Conservation (phyloP, 2,329 filamentous ascomycete species). For the Penicillium sumatraense region DNA sequence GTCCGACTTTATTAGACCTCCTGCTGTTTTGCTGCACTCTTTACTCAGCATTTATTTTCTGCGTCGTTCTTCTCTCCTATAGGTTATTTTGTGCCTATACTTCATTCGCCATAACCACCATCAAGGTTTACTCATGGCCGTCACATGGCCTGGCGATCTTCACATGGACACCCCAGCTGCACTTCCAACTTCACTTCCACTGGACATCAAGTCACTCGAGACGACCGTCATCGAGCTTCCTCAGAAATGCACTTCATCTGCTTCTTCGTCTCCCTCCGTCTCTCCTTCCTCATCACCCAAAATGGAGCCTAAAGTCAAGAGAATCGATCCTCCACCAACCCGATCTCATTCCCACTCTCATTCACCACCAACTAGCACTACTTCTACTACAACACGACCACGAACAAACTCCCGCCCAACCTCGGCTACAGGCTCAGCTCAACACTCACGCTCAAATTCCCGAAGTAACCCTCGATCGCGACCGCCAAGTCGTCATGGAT, state of each 20-base stretch:
- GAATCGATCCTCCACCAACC: constrained; percentile 17
- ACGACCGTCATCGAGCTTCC: constrained; percentile 17
- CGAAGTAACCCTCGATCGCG: constrained; percentile 37
- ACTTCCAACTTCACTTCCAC: constrained; percentile 4
- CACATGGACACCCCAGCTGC: constrained; percentile 14
- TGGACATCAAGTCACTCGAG: constrained; percentile 16
- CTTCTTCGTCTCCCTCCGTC: not conserved
- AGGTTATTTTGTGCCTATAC: constrained; percentile 7
- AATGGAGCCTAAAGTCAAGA: constrained; percentile 23
- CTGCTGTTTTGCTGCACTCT: not conserved
- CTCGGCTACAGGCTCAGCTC: constrained; percentile 30
- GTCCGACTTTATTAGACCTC: not conserved
- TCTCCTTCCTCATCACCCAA: constrained; percentile 11
- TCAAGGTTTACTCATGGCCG: constrained; percentile 18
- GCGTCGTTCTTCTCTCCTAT: constrained; percentile 2
- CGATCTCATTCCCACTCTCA: not conserved
- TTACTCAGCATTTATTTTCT: not conserved
- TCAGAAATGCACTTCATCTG: constrained; percentile 12
- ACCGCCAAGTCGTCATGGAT: constrained; percentile 33
- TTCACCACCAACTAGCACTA: constrained; percentile 11
- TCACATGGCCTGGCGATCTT: constrained; percentile 34
- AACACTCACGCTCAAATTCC: constrained; percentile 38
- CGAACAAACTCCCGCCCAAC: constrained; percentile 36
- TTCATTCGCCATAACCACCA: too few relatives aligned
- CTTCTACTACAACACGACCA: constrained; percentile 19